Evolutionary conservation across 1,284 basidiomycete genomes (phyloP).

Genomic region (Acaromyces ingoldii): DNA sequence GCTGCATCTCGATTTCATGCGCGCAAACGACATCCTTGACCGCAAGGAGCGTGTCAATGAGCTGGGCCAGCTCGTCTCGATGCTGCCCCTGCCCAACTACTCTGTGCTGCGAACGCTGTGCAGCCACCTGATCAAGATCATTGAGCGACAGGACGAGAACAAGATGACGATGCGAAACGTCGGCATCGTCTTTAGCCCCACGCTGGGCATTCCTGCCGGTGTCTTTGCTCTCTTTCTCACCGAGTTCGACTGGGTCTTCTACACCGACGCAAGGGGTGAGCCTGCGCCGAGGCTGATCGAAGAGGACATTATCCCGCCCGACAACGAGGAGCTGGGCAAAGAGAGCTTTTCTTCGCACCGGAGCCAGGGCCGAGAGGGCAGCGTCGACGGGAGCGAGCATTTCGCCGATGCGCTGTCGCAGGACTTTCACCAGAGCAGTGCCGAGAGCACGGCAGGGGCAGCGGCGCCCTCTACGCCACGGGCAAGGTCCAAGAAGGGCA

Average conservation of each 20-base stretch:
- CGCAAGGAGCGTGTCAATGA: conserved; percentile 80
- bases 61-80: conserved; percentile 75
- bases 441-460: not conserved
- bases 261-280: conserved; percentile 35
- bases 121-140: conserved; percentile 91
- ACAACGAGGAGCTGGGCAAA: conserved; percentile 5
- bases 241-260: conserved; percentile 42
- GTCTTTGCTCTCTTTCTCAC: conserved; percentile 44
- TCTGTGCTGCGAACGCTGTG: conserved; percentile 84
- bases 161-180: conserved; percentile 99
- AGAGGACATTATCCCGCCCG: conserved; percentile 19
- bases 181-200: conserved; percentile 72
- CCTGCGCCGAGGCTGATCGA: conserved; percentile 27
- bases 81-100: conserved; percentile 87
- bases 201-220: conserved; percentile 42
- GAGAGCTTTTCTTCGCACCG: not conserved
- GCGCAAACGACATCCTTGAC: conserved; percentile 54
- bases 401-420: not conserved
- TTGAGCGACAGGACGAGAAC: conserved; percentile 81
- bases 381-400: not conserved
- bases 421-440: no score
- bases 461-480: not conserved
- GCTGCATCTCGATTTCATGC: conserved; percentile 43
- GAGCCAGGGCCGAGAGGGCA: not conserved
- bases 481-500: not conserved